These are phyloP conservation scores for Polyrhizophydium stewartii DNA, from an alignment of 371 early-diverging fungal genomes.

Conservation along the genomic window DNA sequence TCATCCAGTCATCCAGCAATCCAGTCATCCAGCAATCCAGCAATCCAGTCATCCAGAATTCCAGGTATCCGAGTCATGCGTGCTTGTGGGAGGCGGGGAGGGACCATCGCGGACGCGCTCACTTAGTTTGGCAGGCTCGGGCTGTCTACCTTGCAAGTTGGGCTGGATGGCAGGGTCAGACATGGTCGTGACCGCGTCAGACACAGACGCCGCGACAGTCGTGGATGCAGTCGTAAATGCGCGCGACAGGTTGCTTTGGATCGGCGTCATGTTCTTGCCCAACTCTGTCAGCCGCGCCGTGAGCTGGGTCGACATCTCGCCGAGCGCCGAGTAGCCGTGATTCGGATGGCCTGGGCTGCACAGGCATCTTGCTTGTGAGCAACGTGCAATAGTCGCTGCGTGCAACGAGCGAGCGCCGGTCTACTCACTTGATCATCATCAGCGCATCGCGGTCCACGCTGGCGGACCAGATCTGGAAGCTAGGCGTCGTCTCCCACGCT, in stretches of 20 bases:
- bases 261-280: constrained; percentile 55
- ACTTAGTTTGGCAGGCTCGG: too few species aligned
- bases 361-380: not conserved
- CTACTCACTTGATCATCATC: constrained; percentile 12
- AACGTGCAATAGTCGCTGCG: not conserved
- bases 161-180: constrained; percentile 15
- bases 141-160: constrained; percentile 11
- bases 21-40: too few species aligned
- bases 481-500: constrained; percentile 67
- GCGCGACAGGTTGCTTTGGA: constrained; percentile 57
- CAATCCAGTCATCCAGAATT: too few species aligned
- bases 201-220: constrained; percentile 8
- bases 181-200: constrained; percentile 7
- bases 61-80: not conserved
- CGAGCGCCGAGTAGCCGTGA: constrained; percentile 58
- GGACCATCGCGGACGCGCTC: too few species aligned
- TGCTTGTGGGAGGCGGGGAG: not conserved
- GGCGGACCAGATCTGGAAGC: constrained; percentile 66
- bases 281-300: constrained; percentile 36
- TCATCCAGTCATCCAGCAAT: too few species aligned
- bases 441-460: constrained; percentile 26
- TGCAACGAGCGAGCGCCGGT: not conserved
- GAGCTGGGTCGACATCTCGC: constrained; percentile 44
- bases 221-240: constrained; percentile 51
- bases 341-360: constrained; percentile 69